Percentiles rank a stretch among this genome's conserved stretches.
phyloP scores from a whole-genome alignment of 75 land plant genomes.

The Sequoiadendron giganteum region DNA sequence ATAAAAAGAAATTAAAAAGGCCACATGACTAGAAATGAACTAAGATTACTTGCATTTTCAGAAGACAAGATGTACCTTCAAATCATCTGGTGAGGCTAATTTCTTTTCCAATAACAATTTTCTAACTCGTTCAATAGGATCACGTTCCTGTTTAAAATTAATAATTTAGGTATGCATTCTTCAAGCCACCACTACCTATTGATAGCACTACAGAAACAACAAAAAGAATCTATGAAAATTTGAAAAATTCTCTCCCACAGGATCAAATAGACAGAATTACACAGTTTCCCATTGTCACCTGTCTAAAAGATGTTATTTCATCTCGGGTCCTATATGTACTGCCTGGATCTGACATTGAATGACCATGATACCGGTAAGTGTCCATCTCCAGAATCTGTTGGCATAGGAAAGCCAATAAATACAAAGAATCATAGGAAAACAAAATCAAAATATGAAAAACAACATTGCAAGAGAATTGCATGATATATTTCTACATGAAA shows the following conservation, averaged over 20 bases:
- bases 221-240: background rate
- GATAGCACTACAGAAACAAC: background rate
- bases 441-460: background rate
- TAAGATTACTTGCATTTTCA: background rate
- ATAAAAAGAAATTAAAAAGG: background rate
- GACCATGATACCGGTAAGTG: constrained; percentile 50
- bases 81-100: constrained; percentile 36
- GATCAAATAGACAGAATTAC: background rate
- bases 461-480: background rate
- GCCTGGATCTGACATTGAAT: constrained; percentile 60
- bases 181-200: background rate
- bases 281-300: constrained; percentile 15
- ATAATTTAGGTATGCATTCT: background rate
- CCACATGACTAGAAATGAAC: background rate
- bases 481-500: background rate
- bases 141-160: constrained; percentile 35
- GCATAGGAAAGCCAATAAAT: background rate
- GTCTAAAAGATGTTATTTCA: constrained; percentile 39
- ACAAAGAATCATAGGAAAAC: background rate
- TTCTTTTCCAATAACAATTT: constrained; percentile 35
- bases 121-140: constrained; percentile 48
- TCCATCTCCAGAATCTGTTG: constrained; percentile 45
- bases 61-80: constrained; percentile 26
- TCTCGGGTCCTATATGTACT: constrained; percentile 54
- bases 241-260: background rate